phyloP scores from a whole-genome alignment of 2,329 filamentous ascomycete genomes.

The Calonectria fujianensis region DNA sequence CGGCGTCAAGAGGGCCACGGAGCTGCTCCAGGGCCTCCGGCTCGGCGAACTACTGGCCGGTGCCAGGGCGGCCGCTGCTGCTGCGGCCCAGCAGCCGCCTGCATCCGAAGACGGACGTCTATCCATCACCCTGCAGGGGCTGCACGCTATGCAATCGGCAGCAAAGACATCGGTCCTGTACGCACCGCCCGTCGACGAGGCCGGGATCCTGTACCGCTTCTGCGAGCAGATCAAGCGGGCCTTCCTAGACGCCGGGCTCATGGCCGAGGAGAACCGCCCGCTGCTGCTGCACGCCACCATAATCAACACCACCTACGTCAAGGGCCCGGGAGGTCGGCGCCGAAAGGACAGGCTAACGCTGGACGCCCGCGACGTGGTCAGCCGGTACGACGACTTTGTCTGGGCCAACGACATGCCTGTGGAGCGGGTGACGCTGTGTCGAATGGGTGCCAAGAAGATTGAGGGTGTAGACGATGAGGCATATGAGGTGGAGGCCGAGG shows the following conservation, averaged over 20 bases:
- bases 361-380: constrained; percentile 74
- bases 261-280: constrained; percentile 75
- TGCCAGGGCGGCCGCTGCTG: constrained; percentile 39
- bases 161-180: constrained; percentile 79
- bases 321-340: constrained; percentile 56
- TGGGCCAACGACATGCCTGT: constrained; percentile 83
- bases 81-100: constrained; percentile 2
- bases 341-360: constrained; percentile 66
- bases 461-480: constrained; percentile 71
- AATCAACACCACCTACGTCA: constrained; percentile 88
- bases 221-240: constrained; percentile 71
- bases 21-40: constrained; percentile 62
- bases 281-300: constrained; percentile 90
- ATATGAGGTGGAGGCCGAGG: constrained; percentile 73
- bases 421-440: constrained; percentile 85
- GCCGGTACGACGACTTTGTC: constrained; percentile 76
- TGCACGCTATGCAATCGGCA: constrained; percentile 77
- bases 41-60: constrained; percentile 63
- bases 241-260: constrained; percentile 74
- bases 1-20: constrained; percentile 66
- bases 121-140: constrained; percentile 70
- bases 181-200: constrained; percentile 73
- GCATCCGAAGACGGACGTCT: constrained; percentile 50
- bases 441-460: constrained; percentile 87
- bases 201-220: constrained; percentile 72